Evolutionary conservation across 345 rosid genomes (phyloP).

Genomic region (Eucalyptus pauciflora): DNA sequence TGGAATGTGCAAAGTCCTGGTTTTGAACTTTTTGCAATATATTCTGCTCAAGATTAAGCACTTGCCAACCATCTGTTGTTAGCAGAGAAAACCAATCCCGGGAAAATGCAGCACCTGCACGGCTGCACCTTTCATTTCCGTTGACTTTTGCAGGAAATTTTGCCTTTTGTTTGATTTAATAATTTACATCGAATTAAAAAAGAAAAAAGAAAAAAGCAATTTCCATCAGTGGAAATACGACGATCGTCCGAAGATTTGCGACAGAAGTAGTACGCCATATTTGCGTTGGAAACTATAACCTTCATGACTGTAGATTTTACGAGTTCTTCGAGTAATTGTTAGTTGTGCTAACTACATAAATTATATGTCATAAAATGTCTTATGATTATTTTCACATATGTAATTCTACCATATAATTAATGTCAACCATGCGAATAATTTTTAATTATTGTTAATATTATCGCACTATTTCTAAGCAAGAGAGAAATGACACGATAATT

Average conservation of each 20-base stretch:
- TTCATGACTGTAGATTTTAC: neutral
- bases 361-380: neutral
- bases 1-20: neutral
- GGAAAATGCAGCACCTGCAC: neutral
- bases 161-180: neutral
- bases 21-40: neutral
- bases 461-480: rapidly evolving
- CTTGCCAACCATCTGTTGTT: neutral
- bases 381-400: neutral
- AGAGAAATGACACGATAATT: neutral
- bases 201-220: neutral
- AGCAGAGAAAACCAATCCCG: neutral
- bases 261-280: no score
- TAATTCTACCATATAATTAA: neutral
- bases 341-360: neutral
- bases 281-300: neutral
- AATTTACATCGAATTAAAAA: neutral
- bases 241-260: neutral
- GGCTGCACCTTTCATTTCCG: neutral
- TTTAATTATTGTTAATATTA: neutral
- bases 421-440: neutral
- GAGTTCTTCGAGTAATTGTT: no score
- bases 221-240: neutral
- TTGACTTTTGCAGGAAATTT: neutral
- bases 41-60: neutral